phyloP scores from a whole-genome alignment of 352 stramenopile genomes.

The Globisporangium iwayamae region DNA sequence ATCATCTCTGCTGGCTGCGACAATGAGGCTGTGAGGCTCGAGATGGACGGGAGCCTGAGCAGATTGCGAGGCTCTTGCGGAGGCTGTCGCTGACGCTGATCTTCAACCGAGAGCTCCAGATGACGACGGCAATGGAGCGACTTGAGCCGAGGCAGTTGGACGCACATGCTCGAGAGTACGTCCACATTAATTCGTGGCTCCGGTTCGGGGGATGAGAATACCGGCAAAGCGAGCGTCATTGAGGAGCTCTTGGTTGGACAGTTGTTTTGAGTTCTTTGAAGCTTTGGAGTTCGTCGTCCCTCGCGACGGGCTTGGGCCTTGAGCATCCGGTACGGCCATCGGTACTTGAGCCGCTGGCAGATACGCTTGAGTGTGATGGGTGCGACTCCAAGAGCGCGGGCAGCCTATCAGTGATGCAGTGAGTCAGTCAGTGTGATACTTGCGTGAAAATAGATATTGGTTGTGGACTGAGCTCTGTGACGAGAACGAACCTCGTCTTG shows the following conservation, averaged over 20 bases:
- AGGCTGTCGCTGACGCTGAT: background rate
- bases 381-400: constrained; percentile 32
- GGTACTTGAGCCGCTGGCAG: constrained; percentile 38
- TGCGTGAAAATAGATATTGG: no score
- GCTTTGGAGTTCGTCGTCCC: constrained; percentile 1
- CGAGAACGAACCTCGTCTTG: constrained; percentile 39
- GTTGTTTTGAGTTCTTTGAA: background rate
- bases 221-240: background rate
- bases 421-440: background rate
- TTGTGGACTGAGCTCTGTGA: no score
- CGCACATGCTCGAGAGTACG: background rate
- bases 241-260: background rate
- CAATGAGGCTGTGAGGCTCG: background rate
- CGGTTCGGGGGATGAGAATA: constrained; percentile 3
- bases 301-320: constrained; percentile 35
- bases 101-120: background rate
- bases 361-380: constrained; percentile 70
- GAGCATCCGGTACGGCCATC: constrained; percentile 46
- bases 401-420: constrained; percentile 21
- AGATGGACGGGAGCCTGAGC: constrained; percentile 1
- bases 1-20: background rate
- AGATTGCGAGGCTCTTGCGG: background rate
- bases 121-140: background rate
- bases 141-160: background rate
- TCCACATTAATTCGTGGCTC: background rate